Percentiles rank a stretch among this genome's conserved stretches.
Conservation (phyloP, 768 basidiomycete species). For the Leccinum truebloodii region DNA sequence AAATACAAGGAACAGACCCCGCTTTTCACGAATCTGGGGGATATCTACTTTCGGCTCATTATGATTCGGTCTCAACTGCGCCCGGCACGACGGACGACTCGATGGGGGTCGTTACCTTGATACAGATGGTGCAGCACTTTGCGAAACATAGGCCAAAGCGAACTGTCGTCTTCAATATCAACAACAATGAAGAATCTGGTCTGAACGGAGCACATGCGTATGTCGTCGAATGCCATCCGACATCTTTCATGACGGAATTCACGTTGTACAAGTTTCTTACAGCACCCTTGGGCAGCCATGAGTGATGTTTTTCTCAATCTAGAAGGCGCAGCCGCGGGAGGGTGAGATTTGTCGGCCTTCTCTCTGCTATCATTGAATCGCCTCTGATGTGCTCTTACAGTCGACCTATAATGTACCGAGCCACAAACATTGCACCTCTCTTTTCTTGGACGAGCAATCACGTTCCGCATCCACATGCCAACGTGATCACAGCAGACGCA, state of each 20-base stretch:
- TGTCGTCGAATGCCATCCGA: constrained; percentile 4
- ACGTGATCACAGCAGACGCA: constrained; percentile 66
- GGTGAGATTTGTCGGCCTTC: not conserved
- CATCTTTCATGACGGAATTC: too few species aligned
- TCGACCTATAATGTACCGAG: constrained; percentile 75
- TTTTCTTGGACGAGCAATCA: constrained; percentile 46
- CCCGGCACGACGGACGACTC: constrained; percentile 79
- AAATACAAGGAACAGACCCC: constrained; percentile 53
- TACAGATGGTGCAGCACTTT: constrained; percentile 64
- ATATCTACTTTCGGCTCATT: constrained; percentile 79
- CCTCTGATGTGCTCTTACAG: constrained; percentile 36
- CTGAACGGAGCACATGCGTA: constrained; percentile 72
- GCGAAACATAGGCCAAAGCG: constrained; percentile 49
- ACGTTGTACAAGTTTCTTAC: too few species aligned
- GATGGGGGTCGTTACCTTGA: constrained; percentile 65
- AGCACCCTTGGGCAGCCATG: too few species aligned
- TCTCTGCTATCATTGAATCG: not conserved
- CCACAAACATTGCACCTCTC: constrained; percentile 59
- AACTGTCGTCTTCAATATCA: constrained; percentile 80
- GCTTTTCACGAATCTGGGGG: constrained; percentile 37
- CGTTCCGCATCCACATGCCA: constrained; percentile 71
- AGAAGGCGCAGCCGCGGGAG: too few species aligned
- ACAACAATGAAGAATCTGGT: constrained; percentile 83
- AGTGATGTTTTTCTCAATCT: too few species aligned
- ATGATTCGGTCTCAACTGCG: constrained; percentile 76